Evolutionary conservation across 2,329 filamentous ascomycete species (phyloP).

Genomic region (Aspergillus sp.): DNA sequence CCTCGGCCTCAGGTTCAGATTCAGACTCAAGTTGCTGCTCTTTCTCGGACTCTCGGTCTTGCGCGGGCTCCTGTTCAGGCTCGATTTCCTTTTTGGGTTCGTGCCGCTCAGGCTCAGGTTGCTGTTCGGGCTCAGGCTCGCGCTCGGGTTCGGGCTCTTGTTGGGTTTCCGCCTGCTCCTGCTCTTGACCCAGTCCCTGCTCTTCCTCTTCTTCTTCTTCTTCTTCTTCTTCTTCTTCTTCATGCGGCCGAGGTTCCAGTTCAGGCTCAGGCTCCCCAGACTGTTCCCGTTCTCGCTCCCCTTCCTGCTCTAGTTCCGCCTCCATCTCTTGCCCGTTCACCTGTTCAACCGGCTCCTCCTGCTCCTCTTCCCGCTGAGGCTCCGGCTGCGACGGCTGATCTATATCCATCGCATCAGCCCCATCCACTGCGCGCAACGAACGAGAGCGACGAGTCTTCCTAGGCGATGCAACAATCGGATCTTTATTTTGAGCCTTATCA

Average conservation of each 20-base stretch:
- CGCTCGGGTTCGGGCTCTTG: neutral
- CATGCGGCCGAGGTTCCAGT: too few species aligned
- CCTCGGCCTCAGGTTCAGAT: neutral
- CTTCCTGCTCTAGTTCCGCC: too few species aligned
- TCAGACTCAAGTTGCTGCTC: too few species aligned
- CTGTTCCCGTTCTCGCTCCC: too few species aligned
- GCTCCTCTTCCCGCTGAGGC: neutral
- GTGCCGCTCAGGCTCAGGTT: neutral
- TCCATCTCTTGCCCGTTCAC: too few species aligned
- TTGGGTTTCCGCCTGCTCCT: too few species aligned
- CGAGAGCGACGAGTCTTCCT: neutral
- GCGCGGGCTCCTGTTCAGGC: neutral
- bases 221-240: too few species aligned
- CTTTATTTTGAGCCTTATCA: neutral
- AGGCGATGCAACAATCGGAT: neutral
- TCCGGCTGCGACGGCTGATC: neutral
- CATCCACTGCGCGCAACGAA: too few species aligned
- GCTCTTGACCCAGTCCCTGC: too few species aligned
- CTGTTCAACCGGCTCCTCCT: neutral
- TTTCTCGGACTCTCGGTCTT: neutral
- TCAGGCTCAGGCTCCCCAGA: too few species aligned
- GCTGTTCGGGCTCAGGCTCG: neutral
- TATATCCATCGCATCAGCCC: neutral
- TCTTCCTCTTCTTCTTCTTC: too few species aligned
- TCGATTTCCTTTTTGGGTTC: neutral